Conservation (phyloP, 306 rosid species). For the Hippophae rhamnoides region DNA sequence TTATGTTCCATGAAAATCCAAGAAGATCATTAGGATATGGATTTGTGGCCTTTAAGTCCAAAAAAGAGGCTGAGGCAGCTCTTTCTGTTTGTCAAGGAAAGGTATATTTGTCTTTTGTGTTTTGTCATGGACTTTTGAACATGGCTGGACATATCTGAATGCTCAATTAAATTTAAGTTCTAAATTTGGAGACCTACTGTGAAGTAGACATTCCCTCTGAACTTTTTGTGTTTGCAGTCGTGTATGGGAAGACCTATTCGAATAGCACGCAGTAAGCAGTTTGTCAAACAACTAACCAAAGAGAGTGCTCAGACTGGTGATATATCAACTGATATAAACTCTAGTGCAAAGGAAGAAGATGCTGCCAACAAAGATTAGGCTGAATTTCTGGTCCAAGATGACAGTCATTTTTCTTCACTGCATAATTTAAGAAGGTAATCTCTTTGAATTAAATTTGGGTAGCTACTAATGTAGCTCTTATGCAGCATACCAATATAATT, state of each 20-base stretch:
- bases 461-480: slow-evolving; percentile 10
- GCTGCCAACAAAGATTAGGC: slow-evolving; percentile 21
- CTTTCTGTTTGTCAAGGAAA: slow-evolving; percentile 63
- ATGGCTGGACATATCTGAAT: not conserved
- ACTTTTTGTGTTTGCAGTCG: slow-evolving; percentile 31
- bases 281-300: slow-evolving; percentile 40
- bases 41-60: slow-evolving; percentile 73
- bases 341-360: slow-evolving; percentile 29
- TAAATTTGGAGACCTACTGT: not conserved
- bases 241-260: slow-evolving; percentile 72
- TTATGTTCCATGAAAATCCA: slow-evolving; percentile 57
- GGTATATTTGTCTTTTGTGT: slow-evolving; percentile 36
- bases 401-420: not conserved
- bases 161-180: not conserved
- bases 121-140: slow-evolving; percentile 7
- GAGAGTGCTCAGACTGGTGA: slow-evolving; percentile 32
- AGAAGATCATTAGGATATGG: slow-evolving; percentile 79
- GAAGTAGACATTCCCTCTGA: slow-evolving; percentile 9
- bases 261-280: slow-evolving; percentile 56
- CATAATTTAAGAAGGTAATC: slow-evolving; percentile 7
- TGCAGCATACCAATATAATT: slow-evolving; percentile 19
- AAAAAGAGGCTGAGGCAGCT: slow-evolving; percentile 72
- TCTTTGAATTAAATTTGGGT: slow-evolving; percentile 11
- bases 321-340: slow-evolving; percentile 27
- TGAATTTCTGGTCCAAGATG: slow-evolving; percentile 8